Evolutionary conservation across 106 monocot species (phyloP).

Genomic region (Dendrobium nobile): DNA sequence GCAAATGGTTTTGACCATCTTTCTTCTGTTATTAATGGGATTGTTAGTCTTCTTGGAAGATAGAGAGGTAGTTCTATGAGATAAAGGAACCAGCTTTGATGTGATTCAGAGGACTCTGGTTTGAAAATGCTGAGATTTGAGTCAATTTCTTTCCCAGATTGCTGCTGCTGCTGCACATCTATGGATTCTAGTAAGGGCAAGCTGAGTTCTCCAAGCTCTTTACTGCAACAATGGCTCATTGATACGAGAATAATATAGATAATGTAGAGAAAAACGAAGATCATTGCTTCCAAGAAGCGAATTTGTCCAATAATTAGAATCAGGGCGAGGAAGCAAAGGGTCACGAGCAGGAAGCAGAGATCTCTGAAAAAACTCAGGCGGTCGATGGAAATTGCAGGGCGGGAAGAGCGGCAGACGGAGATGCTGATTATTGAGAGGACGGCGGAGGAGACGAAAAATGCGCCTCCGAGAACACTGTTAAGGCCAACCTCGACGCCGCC

Average conservation of each 20-base stretch:
- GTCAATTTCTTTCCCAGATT: not conserved
- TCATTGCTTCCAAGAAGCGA: constrained; percentile 22
- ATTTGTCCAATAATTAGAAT: constrained; percentile 31
- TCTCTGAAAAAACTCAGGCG: constrained; percentile 17
- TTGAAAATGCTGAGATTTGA: not conserved
- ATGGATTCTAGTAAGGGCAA: constrained; percentile 8
- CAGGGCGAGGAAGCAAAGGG: constrained; percentile 22
- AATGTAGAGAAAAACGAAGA: constrained; percentile 38
- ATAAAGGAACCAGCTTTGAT: not conserved
- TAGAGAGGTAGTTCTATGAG: constrained; percentile 14
- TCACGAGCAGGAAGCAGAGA: constrained; percentile 25
- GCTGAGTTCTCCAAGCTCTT: constrained; percentile 8
- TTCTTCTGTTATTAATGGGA: constrained; percentile 15
- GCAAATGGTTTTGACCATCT: constrained; percentile 28
- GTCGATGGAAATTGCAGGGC: constrained; percentile 9
- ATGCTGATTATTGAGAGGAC: constrained; percentile 21
- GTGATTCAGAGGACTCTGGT: not conserved
- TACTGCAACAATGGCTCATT: constrained; percentile 8
- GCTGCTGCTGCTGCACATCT: constrained; percentile 3
- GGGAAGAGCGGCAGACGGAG: not conserved
- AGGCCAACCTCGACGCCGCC: constrained; percentile 30
- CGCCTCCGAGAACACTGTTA: constrained; percentile 53
- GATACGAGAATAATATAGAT: constrained; percentile 35
- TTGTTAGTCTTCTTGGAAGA: constrained; percentile 29
- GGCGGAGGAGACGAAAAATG: constrained; percentile 46